Conservation (phyloP, 768 basidiomycete genomes). For the Hortiboletus campestris region DNA sequence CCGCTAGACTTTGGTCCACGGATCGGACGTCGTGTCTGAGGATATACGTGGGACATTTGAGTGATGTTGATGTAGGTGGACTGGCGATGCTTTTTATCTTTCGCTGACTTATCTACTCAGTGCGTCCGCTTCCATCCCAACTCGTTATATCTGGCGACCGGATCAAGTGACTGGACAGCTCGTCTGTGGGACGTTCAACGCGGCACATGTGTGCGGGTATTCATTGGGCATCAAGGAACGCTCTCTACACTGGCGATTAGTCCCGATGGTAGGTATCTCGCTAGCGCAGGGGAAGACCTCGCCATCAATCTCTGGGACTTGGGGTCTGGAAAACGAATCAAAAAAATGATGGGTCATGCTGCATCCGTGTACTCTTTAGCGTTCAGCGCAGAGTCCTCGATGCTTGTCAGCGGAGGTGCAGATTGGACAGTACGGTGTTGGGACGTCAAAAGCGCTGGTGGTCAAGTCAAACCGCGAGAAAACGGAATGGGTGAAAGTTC, state of each 20-base stretch:
- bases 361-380: constrained; percentile 86
- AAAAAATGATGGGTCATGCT: constrained; percentile 94
- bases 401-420: constrained; percentile 87
- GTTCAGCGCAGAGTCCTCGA: constrained; percentile 87
- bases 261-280: constrained; percentile 92
- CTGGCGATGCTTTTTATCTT: neutral
- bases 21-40: constrained; percentile 83
- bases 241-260: constrained; percentile 85
- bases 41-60: constrained; percentile 93
- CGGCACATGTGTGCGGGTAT: constrained; percentile 90
- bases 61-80: constrained; percentile 89
- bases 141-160: constrained; percentile 94
- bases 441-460: constrained; percentile 86
- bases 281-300: constrained; percentile 89
- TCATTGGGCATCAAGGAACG: constrained; percentile 90
- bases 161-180: constrained; percentile 94
- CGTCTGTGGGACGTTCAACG: constrained; percentile 98
- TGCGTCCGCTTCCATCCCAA: constrained; percentile 97
- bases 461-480: constrained; percentile 56
- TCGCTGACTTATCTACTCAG: constrained; percentile 40
- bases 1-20: constrained; percentile 94
- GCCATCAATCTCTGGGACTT: constrained; percentile 97
- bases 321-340: constrained; percentile 89
- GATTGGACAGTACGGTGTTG: constrained; percentile 99
- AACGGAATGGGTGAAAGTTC: constrained; percentile 45